phyloP scores from a whole-genome alignment of 352 stramenopile genomes.

The Pythium oligandrum region DNA sequence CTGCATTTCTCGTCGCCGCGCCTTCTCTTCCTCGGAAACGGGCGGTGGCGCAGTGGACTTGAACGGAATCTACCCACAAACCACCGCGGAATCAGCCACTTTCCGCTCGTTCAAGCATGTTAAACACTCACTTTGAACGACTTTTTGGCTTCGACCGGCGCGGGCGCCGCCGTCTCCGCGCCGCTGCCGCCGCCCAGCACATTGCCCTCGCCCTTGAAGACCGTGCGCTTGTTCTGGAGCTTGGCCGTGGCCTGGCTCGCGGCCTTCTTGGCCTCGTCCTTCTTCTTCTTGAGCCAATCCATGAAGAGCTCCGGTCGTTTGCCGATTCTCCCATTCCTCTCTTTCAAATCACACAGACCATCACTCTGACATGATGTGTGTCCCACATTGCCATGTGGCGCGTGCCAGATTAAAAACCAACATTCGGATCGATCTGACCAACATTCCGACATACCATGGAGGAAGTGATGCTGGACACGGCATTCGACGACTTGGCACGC shows the following conservation, averaged over 20 bases:
- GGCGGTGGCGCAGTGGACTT: constrained; percentile 28
- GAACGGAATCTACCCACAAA: constrained; percentile 34
- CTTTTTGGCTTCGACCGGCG: constrained; percentile 3
- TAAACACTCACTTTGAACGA: constrained; percentile 27
- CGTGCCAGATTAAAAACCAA: neutral
- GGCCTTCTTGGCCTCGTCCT: constrained; percentile 63
- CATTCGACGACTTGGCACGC: no score
- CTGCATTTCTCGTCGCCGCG: constrained; percentile 55
- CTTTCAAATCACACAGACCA: no score
- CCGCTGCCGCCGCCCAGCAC: constrained; percentile 34
- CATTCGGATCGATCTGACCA: constrained; percentile 2
- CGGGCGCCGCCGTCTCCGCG: constrained; percentile 10
- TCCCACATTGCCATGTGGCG: constrained; percentile 6
- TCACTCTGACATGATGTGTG: neutral
- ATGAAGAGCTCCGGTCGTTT: constrained; percentile 15
- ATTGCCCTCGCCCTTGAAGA: constrained; percentile 63
- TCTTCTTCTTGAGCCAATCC: constrained; percentile 85
- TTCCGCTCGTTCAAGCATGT: neutral
- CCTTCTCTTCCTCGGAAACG: constrained; percentile 49
- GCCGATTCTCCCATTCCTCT: constrained; percentile 5
- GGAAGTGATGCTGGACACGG: no score
- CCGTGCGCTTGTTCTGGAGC: constrained; percentile 65
- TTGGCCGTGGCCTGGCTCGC: constrained; percentile 41
- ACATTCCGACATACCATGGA: no score
- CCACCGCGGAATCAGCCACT: neutral